Evolutionary conservation across 225 moss, liverwort and hornwort species (phyloP), one percentile per base, ranked within the genome.

Genomic region (Pseudisothecium myosuroides): DNA sequence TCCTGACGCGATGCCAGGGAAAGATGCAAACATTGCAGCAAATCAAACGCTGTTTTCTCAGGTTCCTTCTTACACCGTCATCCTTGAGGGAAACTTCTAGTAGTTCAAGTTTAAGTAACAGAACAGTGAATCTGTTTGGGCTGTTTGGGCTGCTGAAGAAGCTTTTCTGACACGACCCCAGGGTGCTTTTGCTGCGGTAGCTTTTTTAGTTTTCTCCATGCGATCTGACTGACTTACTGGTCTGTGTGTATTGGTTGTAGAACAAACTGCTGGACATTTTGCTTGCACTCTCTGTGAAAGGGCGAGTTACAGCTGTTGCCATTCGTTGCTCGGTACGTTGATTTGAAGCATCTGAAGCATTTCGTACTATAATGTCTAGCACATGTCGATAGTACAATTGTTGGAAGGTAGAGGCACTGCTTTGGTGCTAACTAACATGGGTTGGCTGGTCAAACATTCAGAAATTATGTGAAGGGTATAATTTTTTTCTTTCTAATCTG

Each of bases 21-120:
- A 94, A 87, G 99, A 99, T 92, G 85, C 96, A 71, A 99, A 97
- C 76, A 90, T 96, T 60, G 90, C 93, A 49, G 94, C 96, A 59
- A 99, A 97, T 91, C 99, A 97, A 92, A 96, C 99, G 15, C 66
- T 96, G 84, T 93, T 99, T 83, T 95, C 96, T 80, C 99, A 99
- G 99, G 99, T 99, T 83, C 80, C 14, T 86, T 86, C 47, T 82
- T 36, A 32, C 63, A 43, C 76, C 76, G 28, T 68, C 67, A 69
- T 68, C 43, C 45, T 81, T 56, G 47, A 85, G 58, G 39, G 34
- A 77, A 69, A 58, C 50, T 17, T 87, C 20, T 87, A 31, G 76
- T 82, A 85, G 72, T 89, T 63, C 52, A 85, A 71, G 45, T 77
- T 66, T 37, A 45, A 45, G 81, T 65, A 49, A 63, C 14, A 85